Conservation (phyloP, 1,284 basidiomycete genomes). For the Acaromyces ingoldii region DNA sequence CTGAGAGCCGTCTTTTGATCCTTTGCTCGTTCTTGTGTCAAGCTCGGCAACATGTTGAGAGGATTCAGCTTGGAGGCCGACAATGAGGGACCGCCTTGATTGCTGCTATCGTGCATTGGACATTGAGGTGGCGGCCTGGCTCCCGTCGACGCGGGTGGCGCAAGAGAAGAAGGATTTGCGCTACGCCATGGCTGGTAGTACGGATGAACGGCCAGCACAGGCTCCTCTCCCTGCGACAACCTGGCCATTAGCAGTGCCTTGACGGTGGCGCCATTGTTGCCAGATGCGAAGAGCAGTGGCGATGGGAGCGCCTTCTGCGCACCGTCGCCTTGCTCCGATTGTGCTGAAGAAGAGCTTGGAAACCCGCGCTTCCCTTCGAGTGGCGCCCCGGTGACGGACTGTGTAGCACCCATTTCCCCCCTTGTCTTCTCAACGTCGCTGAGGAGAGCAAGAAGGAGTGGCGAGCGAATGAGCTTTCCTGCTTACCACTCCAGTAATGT, state of each 20-base stretch:
- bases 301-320: too few relatives aligned
- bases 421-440: too few relatives aligned
- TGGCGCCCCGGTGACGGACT: too few relatives aligned
- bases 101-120: constrained; percentile 3
- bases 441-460: too few relatives aligned
- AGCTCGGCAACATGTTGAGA: constrained; percentile 80
- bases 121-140: not conserved
- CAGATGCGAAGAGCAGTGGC: too few relatives aligned
- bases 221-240: not conserved
- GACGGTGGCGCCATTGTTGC: constrained; percentile 4
- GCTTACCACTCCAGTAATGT: too few relatives aligned
- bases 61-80: constrained; percentile 59
- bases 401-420: too few relatives aligned
- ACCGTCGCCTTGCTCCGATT: too few relatives aligned
- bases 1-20: constrained; percentile 65
- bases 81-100: not conserved
- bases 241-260: not conserved
- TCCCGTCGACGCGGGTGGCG: not conserved
- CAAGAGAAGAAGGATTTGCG: not conserved
- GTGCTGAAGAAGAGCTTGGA: too few relatives aligned
- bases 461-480: too few relatives aligned
- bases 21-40: constrained; percentile 65
- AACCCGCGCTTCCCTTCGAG: too few relatives aligned
- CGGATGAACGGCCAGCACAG: not conserved
- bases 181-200: constrained; percentile 6